Conservation (phyloP, 306 rosid species). For the Sechiopsis laciniata region DNA sequence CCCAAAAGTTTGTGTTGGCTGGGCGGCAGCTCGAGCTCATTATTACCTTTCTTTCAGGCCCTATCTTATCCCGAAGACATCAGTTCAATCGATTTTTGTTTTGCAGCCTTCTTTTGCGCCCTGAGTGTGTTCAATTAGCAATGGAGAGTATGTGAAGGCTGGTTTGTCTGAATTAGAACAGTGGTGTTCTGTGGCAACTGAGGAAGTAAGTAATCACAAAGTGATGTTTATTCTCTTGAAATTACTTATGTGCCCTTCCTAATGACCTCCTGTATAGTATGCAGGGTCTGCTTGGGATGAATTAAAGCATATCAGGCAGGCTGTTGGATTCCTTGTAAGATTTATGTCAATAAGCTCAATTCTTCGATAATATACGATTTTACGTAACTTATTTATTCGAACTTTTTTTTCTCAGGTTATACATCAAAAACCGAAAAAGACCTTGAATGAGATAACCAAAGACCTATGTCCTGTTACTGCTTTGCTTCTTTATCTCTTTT, state of each 20-base stretch:
- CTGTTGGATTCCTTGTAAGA: conserved; percentile 92
- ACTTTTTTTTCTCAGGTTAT: conserved; percentile 59
- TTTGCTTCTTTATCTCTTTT: conserved; percentile 19
- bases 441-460: conserved; percentile 86
- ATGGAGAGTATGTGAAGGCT: conserved; percentile 89
- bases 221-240: conserved; percentile 16
- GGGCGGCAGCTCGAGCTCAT: no score
- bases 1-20: no score
- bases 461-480: conserved; percentile 94
- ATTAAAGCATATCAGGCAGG: conserved; percentile 96
- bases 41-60: no score
- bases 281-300: conserved; percentile 98
- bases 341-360: conserved; percentile 14
- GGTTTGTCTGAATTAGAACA: conserved; percentile 96
- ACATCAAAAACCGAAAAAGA: conserved; percentile 96
- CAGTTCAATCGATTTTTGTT: background rate
- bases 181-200: conserved; percentile 80
- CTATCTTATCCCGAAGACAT: no score
- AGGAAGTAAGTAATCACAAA: conserved; percentile 60
- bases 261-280: conserved; percentile 49
- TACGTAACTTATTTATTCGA: conserved; percentile 25
- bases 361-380: background rate
- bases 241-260: conserved; percentile 20
- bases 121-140: conserved; percentile 99
- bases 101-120: conserved; percentile 95